Conservation (phyloP, 129 eudicot genomes). For the Flaveria sonorensis region DNA sequence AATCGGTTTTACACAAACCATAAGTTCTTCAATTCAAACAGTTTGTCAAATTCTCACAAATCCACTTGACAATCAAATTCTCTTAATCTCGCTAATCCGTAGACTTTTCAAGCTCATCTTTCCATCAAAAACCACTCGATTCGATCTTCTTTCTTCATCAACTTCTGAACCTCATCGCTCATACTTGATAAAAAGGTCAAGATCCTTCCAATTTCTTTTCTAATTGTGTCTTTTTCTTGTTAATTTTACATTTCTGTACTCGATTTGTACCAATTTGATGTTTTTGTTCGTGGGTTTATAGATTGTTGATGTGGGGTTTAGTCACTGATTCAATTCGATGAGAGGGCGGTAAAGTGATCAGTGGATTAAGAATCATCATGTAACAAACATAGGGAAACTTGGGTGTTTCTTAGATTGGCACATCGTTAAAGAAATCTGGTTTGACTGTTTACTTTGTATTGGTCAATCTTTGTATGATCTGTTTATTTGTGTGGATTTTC, state of each 20-base stretch:
- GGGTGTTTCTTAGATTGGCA: conserved; percentile 2
- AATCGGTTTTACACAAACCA: not conserved
- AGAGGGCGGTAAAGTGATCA: not conserved
- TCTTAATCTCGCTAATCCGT: not conserved
- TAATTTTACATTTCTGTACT: not conserved
- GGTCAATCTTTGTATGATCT: conserved; percentile 3
- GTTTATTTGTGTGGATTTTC: conserved; percentile 1
- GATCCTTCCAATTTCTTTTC: not conserved
- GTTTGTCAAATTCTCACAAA: not conserved
- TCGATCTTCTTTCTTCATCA: conserved; percentile 10
- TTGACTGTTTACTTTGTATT: not conserved
- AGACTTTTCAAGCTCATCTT: not conserved
- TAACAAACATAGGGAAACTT: not conserved
- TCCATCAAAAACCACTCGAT: not conserved
- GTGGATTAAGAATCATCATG: not conserved
- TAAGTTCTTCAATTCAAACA: not conserved
- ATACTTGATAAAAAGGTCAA: conserved; percentile 8
- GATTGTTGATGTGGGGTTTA: not conserved
- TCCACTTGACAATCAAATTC: not conserved
- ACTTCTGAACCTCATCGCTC: not conserved
- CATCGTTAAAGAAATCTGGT: not conserved
- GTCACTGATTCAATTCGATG: not conserved
- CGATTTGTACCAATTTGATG: not conserved
- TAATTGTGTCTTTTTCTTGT: not conserved
- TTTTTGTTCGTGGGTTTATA: not conserved